A percentile compares a stretch with the other conserved stretches of the same genome.
These are phyloP conservation scores for Fraxinus dipetala DNA, from an alignment of 305 asterid genomes.

Conservation along the genomic window DNA sequence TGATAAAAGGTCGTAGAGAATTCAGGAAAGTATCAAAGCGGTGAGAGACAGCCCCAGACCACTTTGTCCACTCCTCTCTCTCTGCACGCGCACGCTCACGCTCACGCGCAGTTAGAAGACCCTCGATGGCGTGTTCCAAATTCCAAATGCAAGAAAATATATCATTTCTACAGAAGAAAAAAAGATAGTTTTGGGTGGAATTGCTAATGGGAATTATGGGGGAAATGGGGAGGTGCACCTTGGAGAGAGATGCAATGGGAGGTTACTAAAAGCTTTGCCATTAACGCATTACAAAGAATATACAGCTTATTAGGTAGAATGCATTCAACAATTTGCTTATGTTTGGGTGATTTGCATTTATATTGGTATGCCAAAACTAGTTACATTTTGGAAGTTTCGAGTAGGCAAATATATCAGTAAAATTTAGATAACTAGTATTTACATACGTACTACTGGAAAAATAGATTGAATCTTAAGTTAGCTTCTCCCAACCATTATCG, in stretches of 20 bases:
- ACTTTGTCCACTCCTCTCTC: slow-evolving; percentile 15
- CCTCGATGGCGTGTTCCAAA: slow-evolving; percentile 1
- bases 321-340: not conserved
- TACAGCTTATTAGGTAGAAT: not conserved
- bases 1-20: slow-evolving; percentile 22
- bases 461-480: no score
- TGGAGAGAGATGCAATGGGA: not conserved
- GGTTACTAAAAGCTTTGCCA: not conserved
- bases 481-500: not conserved
- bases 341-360: not conserved
- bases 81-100: not conserved
- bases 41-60: slow-evolving; percentile 15
- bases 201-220: not conserved
- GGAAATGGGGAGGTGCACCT: not conserved
- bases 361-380: not conserved
- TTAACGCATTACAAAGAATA: not conserved
- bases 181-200: not conserved
- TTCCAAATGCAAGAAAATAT: not conserved
- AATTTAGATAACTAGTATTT: no score
- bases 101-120: slow-evolving; percentile 18
- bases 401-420: not conserved
- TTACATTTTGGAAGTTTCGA: not conserved
- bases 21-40: slow-evolving; percentile 23
- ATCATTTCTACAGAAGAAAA: not conserved
- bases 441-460: no score